phyloP scores from a whole-genome alignment of 768 basidiomycete genomes.

The Phaffia australis region DNA sequence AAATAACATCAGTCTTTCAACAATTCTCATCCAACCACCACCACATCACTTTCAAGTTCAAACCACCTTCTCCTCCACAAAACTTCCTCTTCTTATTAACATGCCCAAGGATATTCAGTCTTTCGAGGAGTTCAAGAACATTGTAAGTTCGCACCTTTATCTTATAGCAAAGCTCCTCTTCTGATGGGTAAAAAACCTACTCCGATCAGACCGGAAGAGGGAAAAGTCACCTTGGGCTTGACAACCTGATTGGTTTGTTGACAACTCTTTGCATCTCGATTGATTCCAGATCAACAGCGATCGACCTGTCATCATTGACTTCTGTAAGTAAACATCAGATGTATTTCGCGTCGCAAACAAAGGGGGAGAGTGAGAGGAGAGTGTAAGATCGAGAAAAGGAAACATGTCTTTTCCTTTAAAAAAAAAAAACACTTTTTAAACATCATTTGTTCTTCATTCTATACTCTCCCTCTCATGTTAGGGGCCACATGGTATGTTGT shows the following conservation, averaged over 20 bases:
- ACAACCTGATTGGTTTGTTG: background rate
- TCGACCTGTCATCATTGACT: conserved; percentile 23
- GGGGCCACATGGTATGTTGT: conserved; percentile 23
- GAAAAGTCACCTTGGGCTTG: background rate
- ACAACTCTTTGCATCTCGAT: background rate
- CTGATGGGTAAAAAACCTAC: background rate
- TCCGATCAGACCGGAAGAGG: background rate
- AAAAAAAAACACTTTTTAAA: too few relatives aligned
- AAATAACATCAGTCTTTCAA: too few relatives aligned
- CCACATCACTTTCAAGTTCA: too few relatives aligned
- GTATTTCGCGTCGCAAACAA: background rate
- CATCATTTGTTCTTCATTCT: background rate
- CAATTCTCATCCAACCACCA: background rate
- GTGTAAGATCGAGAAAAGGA: too few relatives aligned
- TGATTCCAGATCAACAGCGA: conserved; percentile 17
- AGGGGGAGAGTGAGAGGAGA: background rate
- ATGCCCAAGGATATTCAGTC: conserved; percentile 25
- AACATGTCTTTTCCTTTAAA: too few relatives aligned
- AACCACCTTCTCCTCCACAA: too few relatives aligned
- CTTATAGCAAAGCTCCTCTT: background rate
- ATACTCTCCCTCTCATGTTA: background rate
- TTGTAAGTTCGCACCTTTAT: conserved; percentile 9
- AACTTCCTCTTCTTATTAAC: background rate
- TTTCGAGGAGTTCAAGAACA: conserved; percentile 23
- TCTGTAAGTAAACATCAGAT: conserved; percentile 5